Evolutionary conservation across 1,284 basidiomycete genomes (phyloP).

Genomic region (Sphaerobolus stellatus): DNA sequence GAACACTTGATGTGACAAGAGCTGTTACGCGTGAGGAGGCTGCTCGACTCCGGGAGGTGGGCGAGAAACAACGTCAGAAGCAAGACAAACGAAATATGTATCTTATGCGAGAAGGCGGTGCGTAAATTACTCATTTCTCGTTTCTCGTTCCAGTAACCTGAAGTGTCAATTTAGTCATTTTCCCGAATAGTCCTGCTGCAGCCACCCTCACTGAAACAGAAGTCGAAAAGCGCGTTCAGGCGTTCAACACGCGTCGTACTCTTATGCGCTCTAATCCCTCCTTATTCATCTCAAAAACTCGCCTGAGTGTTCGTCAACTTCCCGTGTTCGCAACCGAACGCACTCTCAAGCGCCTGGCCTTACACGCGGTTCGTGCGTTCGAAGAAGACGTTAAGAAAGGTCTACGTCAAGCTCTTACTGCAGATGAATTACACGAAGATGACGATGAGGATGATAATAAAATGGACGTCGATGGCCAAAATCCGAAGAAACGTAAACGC

Average conservation of each 20-base stretch:
- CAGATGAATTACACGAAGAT: slow-evolving; percentile 67
- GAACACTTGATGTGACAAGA: slow-evolving; percentile 86
- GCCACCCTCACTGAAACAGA: slow-evolving; percentile 67
- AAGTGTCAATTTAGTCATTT: slow-evolving; percentile 60
- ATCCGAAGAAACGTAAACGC: slow-evolving; percentile 34
- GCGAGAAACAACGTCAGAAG: slow-evolving; percentile 82
- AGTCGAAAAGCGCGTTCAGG: slow-evolving; percentile 77
- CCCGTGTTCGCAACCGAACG: slow-evolving; percentile 90
- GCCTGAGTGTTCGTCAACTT: slow-evolving; percentile 90
- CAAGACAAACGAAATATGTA: slow-evolving; percentile 96
- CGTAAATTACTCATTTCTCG: slow-evolving; percentile 25
- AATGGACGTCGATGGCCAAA: slow-evolving; percentile 25
- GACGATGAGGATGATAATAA: slow-evolving; percentile 16
- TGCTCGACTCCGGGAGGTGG: slow-evolving; percentile 80
- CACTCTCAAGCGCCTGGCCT: slow-evolving; percentile 83
- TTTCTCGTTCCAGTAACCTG: slow-evolving; percentile 2
- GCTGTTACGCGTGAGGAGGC: slow-evolving; percentile 93
- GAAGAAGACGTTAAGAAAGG: slow-evolving; percentile 75
- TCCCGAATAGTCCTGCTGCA: slow-evolving; percentile 82
- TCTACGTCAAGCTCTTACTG: slow-evolving; percentile 58
- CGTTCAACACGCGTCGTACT: slow-evolving; percentile 78
- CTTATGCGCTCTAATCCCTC: slow-evolving; percentile 89
- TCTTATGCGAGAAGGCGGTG: slow-evolving; percentile 92
- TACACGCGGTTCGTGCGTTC: slow-evolving; percentile 80
- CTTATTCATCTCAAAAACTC: slow-evolving; percentile 91